These are phyloP conservation scores for Pelargonium cotyledonis DNA, from an alignment of 441 rosid genomes.

Conservation along the genomic window DNA sequence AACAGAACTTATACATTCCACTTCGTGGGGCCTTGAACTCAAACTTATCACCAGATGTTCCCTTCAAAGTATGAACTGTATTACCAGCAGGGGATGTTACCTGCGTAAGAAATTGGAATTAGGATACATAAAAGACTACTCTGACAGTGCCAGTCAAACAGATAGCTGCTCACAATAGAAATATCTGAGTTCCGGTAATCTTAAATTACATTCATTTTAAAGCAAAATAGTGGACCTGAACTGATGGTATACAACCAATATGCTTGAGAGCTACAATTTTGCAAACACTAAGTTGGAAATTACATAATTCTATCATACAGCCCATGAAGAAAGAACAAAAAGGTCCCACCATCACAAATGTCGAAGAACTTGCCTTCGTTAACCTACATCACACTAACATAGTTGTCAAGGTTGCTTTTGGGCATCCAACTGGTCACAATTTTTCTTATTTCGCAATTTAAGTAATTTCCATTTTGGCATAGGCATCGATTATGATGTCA, in stretches of 20 bases:
- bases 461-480: no score
- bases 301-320: not conserved
- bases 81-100: conserved; percentile 70
- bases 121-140: not conserved
- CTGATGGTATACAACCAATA: not conserved
- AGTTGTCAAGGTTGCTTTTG: not conserved
- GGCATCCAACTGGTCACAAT: not conserved
- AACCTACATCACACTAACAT: not conserved
- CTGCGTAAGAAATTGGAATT: conserved; percentile 25
- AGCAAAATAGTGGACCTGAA: not conserved
- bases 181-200: not conserved
- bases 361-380: not conserved
- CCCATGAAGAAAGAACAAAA: not conserved
- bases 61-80: conserved; percentile 49
- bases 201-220: not conserved
- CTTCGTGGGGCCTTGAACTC: conserved; percentile 50
- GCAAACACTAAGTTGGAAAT: not conserved
- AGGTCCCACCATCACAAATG: not conserved
- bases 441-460: no score
- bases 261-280: not conserved
- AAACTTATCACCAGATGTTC: conserved; percentile 86
- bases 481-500: no score
- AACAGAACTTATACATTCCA: conserved; percentile 91
- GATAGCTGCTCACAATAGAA: not conserved
- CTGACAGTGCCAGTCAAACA: not conserved